Evolutionary conservation across 805 yeast species (phyloP).

Genomic region (Candida maesae): DNA sequence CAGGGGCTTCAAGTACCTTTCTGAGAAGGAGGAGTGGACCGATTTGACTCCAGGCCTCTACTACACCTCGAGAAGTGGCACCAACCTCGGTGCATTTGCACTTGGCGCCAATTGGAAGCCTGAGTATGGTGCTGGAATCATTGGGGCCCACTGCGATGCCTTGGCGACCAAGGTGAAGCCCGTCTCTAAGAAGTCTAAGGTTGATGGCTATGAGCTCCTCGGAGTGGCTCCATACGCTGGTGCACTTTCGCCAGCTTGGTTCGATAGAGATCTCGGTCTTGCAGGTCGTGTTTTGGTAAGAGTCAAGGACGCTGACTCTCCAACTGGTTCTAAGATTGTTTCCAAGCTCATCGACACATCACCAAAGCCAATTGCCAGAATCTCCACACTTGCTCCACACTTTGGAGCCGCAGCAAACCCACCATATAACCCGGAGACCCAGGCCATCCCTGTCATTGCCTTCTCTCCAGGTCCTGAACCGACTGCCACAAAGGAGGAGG

Average conservation of each 20-base stretch:
- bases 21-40: slow-evolving; percentile 50
- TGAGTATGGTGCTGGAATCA: slow-evolving; percentile 60
- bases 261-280: slow-evolving; percentile 82
- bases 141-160: slow-evolving; percentile 77
- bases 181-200: slow-evolving; percentile 50
- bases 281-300: slow-evolving; percentile 72
- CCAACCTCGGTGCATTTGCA: slow-evolving; percentile 64
- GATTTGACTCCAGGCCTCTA: slow-evolving; percentile 47
- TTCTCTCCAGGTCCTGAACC: slow-evolving; percentile 37
- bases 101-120: slow-evolving; percentile 67
- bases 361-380: slow-evolving; percentile 71
- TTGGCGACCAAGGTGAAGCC: slow-evolving; percentile 71
- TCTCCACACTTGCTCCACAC: slow-evolving; percentile 85
- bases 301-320: slow-evolving; percentile 28
- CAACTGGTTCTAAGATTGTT: slow-evolving; percentile 32
- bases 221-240: slow-evolving; percentile 88
- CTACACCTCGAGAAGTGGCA: slow-evolving; percentile 66
- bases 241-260: slow-evolving; percentile 60
- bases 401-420: slow-evolving; percentile 68
- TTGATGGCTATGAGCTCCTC: slow-evolving; percentile 71
- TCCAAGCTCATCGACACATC: slow-evolving; percentile 51
- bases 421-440: slow-evolving; percentile 74
- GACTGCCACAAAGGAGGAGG: slow-evolving; percentile 57
- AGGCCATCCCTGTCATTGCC: slow-evolving; percentile 76
- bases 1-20: slow-evolving; percentile 60